phyloP scores from a whole-genome alignment of 1,139 yeast genomes.

The Kodamaea sp. region DNA sequence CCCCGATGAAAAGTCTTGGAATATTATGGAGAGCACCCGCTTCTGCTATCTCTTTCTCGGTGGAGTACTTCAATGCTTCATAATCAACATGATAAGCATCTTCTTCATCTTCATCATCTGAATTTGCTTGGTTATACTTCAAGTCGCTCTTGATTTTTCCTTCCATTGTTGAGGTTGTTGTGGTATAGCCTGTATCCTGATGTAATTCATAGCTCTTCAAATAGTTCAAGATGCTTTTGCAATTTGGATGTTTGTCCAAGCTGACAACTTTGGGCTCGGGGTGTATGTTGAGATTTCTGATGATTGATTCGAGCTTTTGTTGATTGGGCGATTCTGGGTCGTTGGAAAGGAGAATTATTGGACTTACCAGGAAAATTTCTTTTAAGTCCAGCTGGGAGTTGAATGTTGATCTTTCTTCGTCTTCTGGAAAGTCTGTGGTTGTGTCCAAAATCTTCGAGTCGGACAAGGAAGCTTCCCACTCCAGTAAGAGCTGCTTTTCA shows the following conservation, averaged over 20 bases:
- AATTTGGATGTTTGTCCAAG: conserved; percentile 35
- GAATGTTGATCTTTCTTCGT: conserved; percentile 5
- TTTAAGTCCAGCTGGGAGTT: conserved; percentile 25
- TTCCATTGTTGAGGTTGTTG: conserved; percentile 3
- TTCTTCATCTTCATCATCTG: conserved; percentile 12
- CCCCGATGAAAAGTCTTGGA: conserved; percentile 36
- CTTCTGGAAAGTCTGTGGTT: conserved; percentile 1
- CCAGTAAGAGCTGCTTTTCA: conserved; percentile 6
- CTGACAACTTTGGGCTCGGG: conserved; percentile 36
- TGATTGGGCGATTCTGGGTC: conserved; percentile 20
- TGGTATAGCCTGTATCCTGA: conserved; percentile 4
- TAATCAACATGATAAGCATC: conserved; percentile 9
- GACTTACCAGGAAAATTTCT: conserved; percentile 32
- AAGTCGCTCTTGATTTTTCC: conserved; percentile 12
- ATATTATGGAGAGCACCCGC: conserved; percentile 15
- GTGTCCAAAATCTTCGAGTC: conserved; percentile 4
- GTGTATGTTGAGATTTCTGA: conserved; percentile 23
- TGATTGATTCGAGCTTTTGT: conserved; percentile 23
- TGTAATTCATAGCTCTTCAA: conserved; percentile 22
- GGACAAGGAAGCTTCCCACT: conserved; percentile 6
- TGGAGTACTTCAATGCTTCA: conserved; percentile 1
- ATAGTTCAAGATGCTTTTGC: conserved; percentile 25
- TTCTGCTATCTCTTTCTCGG: conserved; percentile 1
- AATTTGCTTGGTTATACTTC: conserved; percentile 9
- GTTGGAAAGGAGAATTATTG: conserved; percentile 26